Evolutionary conservation across 2,329 filamentous ascomycete species (phyloP).

Genomic region (Ophiostoma pallidulum): DNA sequence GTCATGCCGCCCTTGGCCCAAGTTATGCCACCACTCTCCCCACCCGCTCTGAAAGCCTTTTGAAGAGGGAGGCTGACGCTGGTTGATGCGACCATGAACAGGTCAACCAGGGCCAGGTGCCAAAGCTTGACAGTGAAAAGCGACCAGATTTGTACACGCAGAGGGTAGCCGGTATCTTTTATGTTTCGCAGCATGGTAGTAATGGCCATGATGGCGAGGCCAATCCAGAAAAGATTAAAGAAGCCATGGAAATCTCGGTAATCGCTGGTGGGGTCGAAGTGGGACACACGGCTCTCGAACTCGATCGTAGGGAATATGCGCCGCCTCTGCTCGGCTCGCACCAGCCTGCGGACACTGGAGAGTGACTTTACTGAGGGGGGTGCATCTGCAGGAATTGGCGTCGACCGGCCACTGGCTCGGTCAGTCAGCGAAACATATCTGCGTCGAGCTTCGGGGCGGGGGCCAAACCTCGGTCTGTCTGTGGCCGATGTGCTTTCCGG

Average conservation of each 20-base stretch:
- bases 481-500: no score
- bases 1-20: conserved; percentile 74
- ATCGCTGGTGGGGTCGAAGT: conserved; percentile 88
- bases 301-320: conserved; percentile 90
- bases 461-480: neutral
- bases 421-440: conserved; percentile 10
- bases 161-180: conserved; percentile 82
- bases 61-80: conserved; percentile 66
- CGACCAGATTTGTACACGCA: conserved; percentile 79
- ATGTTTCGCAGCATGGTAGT: conserved; percentile 89
- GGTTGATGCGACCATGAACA: conserved; percentile 73
- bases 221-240: conserved; percentile 98
- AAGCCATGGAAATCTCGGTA: conserved; percentile 94
- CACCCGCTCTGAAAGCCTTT: conserved; percentile 47
- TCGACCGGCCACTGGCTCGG: conserved; percentile 60
- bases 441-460: neutral
- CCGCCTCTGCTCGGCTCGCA: conserved; percentile 68
- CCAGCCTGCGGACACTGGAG: conserved; percentile 73
- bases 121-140: conserved; percentile 83
- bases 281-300: conserved; percentile 81
- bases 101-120: conserved; percentile 75
- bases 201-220: conserved; percentile 90
- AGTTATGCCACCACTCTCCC: conserved; percentile 44
- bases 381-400: conserved; percentile 77
- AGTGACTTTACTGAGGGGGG: conserved; percentile 86